Percentiles rank a stretch among this genome's conserved stretches.
Evolutionary conservation across 805 yeast species (phyloP).

Genomic region (Pichia ethanolica): DNA sequence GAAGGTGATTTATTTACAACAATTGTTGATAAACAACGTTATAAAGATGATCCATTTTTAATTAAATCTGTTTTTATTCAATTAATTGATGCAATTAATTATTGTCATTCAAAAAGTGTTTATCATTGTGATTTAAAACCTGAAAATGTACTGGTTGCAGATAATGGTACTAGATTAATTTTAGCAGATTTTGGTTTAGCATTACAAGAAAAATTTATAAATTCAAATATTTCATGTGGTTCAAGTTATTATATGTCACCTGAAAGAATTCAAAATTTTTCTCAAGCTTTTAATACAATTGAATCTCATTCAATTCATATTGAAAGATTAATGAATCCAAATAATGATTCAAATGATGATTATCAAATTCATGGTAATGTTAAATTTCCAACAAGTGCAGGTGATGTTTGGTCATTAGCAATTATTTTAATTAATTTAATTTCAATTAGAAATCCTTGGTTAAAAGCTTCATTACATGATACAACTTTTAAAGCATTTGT

Average conservation of each 20-base stretch:
- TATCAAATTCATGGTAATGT: conserved; percentile 23
- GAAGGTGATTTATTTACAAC: conserved; percentile 84
- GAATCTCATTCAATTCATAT: conserved; percentile 27
- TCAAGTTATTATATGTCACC: conserved; percentile 92
- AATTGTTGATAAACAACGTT: conserved; percentile 68
- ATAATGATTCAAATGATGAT: conserved; percentile 11
- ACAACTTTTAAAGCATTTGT: conserved; percentile 59
- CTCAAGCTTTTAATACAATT: conserved; percentile 27
- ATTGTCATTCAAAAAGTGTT: conserved; percentile 75
- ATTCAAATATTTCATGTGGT: conserved; percentile 75
- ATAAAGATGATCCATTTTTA: conserved; percentile 41
- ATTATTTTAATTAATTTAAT: conserved; percentile 72
- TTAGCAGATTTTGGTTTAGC: conserved; percentile 91
- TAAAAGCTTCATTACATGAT: conserved; percentile 63
- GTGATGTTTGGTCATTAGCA: conserved; percentile 86
- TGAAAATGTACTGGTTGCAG: conserved; percentile 73
- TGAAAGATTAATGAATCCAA: conserved; percentile 20
- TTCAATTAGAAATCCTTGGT: conserved; percentile 88
- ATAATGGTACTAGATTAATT: conserved; percentile 46
- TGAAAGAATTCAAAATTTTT: conserved; percentile 48
- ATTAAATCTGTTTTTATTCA: conserved; percentile 62
- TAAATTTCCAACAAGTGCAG: conserved; percentile 58
- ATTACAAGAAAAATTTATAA: conserved; percentile 47
- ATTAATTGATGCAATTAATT: conserved; percentile 72
- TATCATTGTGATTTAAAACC: conserved; percentile 96